Conservation (phyloP, 805 yeast genomes). For the Wickerhamiella qilinensis region DNA sequence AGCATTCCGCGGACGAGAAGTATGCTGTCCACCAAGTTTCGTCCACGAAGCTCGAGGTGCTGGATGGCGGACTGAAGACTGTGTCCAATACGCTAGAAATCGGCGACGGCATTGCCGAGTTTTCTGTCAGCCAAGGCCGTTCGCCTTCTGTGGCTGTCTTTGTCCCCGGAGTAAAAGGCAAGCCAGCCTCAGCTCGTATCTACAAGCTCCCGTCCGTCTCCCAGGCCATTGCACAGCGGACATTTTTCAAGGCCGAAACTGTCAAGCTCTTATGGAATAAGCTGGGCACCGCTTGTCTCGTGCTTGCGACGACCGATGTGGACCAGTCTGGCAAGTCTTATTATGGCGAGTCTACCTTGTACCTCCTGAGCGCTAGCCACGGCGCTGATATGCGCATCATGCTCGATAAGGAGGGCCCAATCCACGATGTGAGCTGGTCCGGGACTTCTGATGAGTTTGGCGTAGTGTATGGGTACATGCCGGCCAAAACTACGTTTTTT, state of each 20-base stretch:
- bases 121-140: conserved; percentile 69
- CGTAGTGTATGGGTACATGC: conserved; percentile 95
- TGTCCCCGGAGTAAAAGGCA: conserved; percentile 70
- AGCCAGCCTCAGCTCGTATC: conserved; percentile 77
- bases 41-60: conserved; percentile 44
- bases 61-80: conserved; percentile 31
- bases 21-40: conserved; percentile 43
- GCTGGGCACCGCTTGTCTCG: conserved; percentile 84
- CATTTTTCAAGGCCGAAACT: conserved; percentile 89
- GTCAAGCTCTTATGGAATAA: conserved; percentile 88
- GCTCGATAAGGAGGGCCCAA: conserved; percentile 86
- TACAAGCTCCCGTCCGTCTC: conserved; percentile 62
- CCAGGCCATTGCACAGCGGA: conserved; percentile 70
- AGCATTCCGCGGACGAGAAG: conserved; percentile 68
- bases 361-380: conserved; percentile 81
- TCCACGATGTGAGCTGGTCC: conserved; percentile 95
- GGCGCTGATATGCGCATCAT: conserved; percentile 69
- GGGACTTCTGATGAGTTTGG: conserved; percentile 95
- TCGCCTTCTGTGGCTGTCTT: conserved; percentile 85
- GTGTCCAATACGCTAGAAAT: conserved; percentile 43
- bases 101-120: conserved; percentile 38
- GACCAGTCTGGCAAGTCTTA: conserved; percentile 87
- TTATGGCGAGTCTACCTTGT: conserved; percentile 91
- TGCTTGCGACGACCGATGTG: conserved; percentile 89
- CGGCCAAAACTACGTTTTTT: conserved; percentile 84